Evolutionary conservation across 257 asterid genomes (phyloP), one percentile per base, ranked within the genome.

Genomic region (Solanum chilense): DNA sequence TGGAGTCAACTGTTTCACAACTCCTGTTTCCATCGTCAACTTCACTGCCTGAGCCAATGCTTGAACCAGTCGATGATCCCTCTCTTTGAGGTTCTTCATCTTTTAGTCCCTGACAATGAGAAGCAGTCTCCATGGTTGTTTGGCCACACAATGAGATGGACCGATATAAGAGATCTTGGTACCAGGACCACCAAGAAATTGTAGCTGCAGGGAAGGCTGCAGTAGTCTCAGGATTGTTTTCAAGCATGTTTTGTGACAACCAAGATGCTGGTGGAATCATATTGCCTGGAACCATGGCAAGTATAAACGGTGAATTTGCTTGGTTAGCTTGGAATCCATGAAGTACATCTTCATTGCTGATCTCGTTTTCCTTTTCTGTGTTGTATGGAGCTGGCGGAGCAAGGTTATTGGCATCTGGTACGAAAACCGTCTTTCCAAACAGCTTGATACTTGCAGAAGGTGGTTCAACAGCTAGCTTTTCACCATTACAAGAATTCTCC

Each of bases 361-460:
- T 88, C 77, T 83, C 69, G 2, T 75, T 76, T 74, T 87, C 87
- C 86, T 87, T 89, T 49, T 86, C 80, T 11, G 76, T 66, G 56
- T 81, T 88, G 83, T 90, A 89, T 39, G 56, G 18, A 23, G 56
- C 89, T 86, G 83, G 88, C 70, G 68, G 44, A 89, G 90, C 86
- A 85, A 88, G 86, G 78, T 89, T 89, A 25, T 86, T 85, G 29
- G 91, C 64, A 70, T 91, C 95, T 78, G 89, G 88, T 44, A 94
- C 90, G 83, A 88, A 83, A 13, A 96, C 93, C 0, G 93, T 96
- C 90, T 90, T 93, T 80, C 99, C 99, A 74, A 96, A 95, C 82
- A 96, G 91, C 90, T 93, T 96, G 80, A 96, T 91, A 86, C 95
- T 89, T 31, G 90, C 39, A 5, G 68, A 69, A 85, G 92, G 76